These are phyloP conservation scores for Starmerella floris DNA, from an alignment of 805 yeast genomes.

Conservation along the genomic window DNA sequence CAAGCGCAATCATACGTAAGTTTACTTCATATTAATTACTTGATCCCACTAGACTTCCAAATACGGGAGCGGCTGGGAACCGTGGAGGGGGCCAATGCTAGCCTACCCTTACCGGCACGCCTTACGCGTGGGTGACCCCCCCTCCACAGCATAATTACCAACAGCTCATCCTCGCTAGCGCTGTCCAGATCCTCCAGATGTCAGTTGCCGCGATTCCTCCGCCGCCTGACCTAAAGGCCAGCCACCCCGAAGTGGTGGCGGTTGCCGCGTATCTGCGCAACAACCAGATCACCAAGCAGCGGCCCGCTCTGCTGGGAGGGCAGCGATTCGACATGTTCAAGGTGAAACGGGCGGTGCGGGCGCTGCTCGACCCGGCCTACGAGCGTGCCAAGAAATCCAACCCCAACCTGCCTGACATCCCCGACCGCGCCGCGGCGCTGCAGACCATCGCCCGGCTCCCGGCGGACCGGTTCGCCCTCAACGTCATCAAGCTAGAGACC, in stretches of 20 bases:
- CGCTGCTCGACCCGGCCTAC: conserved; percentile 62
- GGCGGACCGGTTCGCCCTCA: conserved; percentile 57
- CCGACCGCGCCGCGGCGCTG: conserved; percentile 43
- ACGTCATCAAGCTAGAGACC: conserved; percentile 61
- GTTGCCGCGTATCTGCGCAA: conserved; percentile 61
- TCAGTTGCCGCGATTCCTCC: too few relatives aligned
- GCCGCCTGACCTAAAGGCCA: conserved; percentile 26
- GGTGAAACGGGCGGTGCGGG: conserved; percentile 65
- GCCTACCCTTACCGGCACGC: too few relatives aligned
- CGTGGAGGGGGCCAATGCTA: too few relatives aligned
- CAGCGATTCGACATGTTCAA: conserved; percentile 72
- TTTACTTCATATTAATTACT: too few relatives aligned
- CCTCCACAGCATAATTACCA: too few relatives aligned
- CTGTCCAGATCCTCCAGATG: too few relatives aligned
- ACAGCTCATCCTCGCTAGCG: too few relatives aligned
- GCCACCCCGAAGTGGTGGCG: conserved; percentile 46
- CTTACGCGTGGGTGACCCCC: too few relatives aligned
- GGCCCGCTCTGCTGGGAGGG: conserved; percentile 65
- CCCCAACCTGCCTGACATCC: conserved; percentile 39
- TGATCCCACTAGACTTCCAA: too few relatives aligned
- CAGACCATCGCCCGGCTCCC: conserved; percentile 55
- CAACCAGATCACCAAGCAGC: conserved; percentile 55
- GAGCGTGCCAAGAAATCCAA: conserved; percentile 29
- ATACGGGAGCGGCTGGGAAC: too few relatives aligned
- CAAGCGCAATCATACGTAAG: too few relatives aligned